Percentiles rank a stretch among this genome's conserved stretches.
Conservation (phyloP, 352 stramenopile genomes). For the Peronospora belbahrii region DNA sequence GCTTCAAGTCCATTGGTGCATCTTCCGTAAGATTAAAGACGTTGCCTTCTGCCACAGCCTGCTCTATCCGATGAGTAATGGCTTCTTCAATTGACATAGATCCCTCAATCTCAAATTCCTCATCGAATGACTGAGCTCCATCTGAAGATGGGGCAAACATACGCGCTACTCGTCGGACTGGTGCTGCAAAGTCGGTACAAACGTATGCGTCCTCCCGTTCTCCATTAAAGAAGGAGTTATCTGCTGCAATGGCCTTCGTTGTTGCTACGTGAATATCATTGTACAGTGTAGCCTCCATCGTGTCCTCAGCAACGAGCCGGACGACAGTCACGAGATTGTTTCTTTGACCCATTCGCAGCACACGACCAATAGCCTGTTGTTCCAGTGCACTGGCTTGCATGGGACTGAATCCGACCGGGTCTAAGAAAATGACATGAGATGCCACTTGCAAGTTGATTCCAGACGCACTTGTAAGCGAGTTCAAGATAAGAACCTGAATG, state of each 20-base stretch:
- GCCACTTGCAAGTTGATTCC: conserved; percentile 82
- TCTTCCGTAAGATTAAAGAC: conserved; percentile 70
- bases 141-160: conserved; percentile 29
- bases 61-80: conserved; percentile 51
- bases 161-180: conserved; percentile 49
- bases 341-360: conserved; percentile 81
- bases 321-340: conserved; percentile 60
- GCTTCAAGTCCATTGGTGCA: conserved; percentile 26
- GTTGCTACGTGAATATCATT: conserved; percentile 61
- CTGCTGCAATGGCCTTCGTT: conserved; percentile 31
- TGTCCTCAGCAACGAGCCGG: conserved; percentile 65
- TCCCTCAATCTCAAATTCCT: conserved; percentile 63
- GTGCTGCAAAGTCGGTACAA: conserved; percentile 44
- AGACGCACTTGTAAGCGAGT: conserved; percentile 73
- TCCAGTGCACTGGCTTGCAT: conserved; percentile 72
- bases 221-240: conserved; percentile 69
- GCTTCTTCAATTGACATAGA: conserved; percentile 69
- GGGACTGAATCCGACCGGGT: conserved; percentile 59
- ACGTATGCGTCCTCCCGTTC: conserved; percentile 51
- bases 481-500: conserved; percentile 65
- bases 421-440: conserved; percentile 76
- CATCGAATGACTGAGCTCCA: conserved; percentile 24
- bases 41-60: conserved; percentile 40
- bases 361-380: conserved; percentile 76
- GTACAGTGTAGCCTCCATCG: conserved; percentile 66